A percentile compares a stretch with the other conserved stretches of the same genome.
Conservation (phyloP, 2,329 filamentous ascomycete species). For the Colletotrichum tropicale region DNA sequence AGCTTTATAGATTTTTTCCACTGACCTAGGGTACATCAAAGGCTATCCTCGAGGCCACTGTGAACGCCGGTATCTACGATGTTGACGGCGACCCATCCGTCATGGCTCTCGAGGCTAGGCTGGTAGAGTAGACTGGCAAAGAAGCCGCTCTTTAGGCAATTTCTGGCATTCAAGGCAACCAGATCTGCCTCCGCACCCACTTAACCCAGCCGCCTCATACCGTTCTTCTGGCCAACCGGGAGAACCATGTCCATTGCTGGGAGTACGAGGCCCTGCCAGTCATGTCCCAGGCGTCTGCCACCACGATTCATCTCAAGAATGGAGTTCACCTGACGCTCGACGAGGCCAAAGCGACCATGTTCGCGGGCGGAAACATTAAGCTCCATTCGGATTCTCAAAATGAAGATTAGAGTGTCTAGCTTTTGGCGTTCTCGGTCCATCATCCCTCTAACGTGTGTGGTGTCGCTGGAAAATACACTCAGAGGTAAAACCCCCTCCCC, state of each 20-base stretch:
- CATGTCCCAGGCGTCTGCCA: not conserved
- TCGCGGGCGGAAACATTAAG: not conserved
- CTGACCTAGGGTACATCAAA: not conserved
- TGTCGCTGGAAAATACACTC: not conserved
- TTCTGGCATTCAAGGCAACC: not conserved
- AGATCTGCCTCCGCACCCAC: not conserved
- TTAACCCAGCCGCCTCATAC: not conserved
- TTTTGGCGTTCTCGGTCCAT: accelerated
- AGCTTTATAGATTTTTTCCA: accelerated
- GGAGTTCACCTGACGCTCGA: not conserved
- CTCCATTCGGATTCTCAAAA: accelerated
- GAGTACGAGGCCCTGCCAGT: not conserved
- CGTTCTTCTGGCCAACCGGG: not conserved
- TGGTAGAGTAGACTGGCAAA: not conserved
- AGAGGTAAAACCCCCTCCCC: too few species aligned
- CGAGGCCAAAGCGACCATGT: not conserved
- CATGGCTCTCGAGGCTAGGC: not conserved
- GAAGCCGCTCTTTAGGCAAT: not conserved
- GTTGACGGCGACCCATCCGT: not conserved
- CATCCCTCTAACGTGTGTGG: not conserved
- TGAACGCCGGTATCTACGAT: not conserved
- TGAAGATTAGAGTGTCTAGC: accelerated
- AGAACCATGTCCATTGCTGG: not conserved
- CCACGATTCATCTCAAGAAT: not conserved
- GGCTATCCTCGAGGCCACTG: not conserved